Base-by-base conservation (phyloP, 1,284 basidiomycete genomes). In the Omphalotus olearius region DNA sequence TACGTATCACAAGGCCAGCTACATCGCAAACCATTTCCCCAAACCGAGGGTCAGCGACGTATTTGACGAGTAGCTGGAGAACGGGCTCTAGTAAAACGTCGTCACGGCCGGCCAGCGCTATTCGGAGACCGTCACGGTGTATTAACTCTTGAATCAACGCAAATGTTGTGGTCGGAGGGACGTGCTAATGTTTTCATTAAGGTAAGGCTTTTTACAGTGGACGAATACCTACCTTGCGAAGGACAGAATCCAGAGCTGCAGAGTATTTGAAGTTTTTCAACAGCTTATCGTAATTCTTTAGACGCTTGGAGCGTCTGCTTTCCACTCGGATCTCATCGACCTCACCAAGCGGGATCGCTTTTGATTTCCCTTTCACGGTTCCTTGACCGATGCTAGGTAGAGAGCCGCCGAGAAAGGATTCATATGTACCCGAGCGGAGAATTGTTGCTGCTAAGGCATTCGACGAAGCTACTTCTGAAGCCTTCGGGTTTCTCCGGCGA, bases 221-320 rank as follows among this genome's bases (percentile, higher is more conserved):
- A 3, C 42, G 17, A 47, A 20, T 6, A 58, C 74, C 43, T 59
- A 91, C 92, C 76, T 92, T 92, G 60, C 82, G 82, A 53, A 97
- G 69, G 5, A 93, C 92, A 3, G 91, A 83, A 67, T 98, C 95
- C 38, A 99, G 71, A 1, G 97, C 97, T 45, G 94, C 94, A 14
- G 87, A 86, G 67, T 99, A 99, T 63, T 93, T 91, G 79, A 99
- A 99, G 28, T 75, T 77, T 69, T 98, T 98, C 52, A 99, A 75
- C 54, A 91, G 74, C 59, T 82, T 81, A 67, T 99, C 97, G 69
- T 98, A 98, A 54, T 91, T 88, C 65, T 82, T 86, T 47, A 99
- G 70, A 52, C 85, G 82, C 60, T 83, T 85, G 59, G 76, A 80
- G 38, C 90, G 77, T 62, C 84, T 79, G 46, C 78, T 84, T 69